These are phyloP conservation scores for Collybiopsis luxurians DNA, from an alignment of 768 basidiomycete genomes.

Conservation along the genomic window DNA sequence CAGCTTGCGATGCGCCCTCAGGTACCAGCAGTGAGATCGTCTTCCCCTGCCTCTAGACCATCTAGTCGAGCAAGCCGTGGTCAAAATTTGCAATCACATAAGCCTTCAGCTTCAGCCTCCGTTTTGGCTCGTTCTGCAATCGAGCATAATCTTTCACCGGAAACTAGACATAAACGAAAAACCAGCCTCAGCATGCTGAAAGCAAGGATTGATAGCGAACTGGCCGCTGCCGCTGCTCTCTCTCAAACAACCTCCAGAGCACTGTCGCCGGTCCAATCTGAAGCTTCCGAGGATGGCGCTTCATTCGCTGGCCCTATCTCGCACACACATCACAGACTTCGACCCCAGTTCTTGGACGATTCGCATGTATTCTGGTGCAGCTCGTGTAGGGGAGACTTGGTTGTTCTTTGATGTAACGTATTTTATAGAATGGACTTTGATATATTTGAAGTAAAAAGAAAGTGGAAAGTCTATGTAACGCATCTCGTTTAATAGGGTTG, in stretches of 20 bases:
- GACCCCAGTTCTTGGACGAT: slow-evolving; percentile 82
- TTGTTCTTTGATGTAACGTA: slow-evolving; percentile 63
- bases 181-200: slow-evolving; percentile 89
- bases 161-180: slow-evolving; percentile 78
- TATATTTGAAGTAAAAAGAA: background rate
- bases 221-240: slow-evolving; percentile 23
- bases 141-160: slow-evolving; percentile 68
- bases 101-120: slow-evolving; percentile 6
- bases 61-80: background rate
- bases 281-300: slow-evolving; percentile 28
- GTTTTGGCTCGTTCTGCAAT: slow-evolving; percentile 54
- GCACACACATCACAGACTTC: slow-evolving; percentile 29
- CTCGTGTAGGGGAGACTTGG: slow-evolving; percentile 77
- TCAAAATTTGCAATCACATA: slow-evolving; percentile 5
- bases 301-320: slow-evolving; percentile 19
- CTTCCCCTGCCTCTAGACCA: slow-evolving; percentile 4
- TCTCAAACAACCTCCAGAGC: slow-evolving; percentile 49
- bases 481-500: background rate
- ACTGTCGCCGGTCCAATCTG: slow-evolving; percentile 52
- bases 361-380: slow-evolving; percentile 90
- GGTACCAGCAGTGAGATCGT: slow-evolving; percentile 20
- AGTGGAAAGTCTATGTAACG: too few species aligned
- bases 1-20: slow-evolving; percentile 50
- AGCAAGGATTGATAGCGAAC: slow-evolving; percentile 84
- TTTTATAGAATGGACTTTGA: too few species aligned